Conservation (phyloP, 345 rosid species). For the Pistacia atlantica region DNA sequence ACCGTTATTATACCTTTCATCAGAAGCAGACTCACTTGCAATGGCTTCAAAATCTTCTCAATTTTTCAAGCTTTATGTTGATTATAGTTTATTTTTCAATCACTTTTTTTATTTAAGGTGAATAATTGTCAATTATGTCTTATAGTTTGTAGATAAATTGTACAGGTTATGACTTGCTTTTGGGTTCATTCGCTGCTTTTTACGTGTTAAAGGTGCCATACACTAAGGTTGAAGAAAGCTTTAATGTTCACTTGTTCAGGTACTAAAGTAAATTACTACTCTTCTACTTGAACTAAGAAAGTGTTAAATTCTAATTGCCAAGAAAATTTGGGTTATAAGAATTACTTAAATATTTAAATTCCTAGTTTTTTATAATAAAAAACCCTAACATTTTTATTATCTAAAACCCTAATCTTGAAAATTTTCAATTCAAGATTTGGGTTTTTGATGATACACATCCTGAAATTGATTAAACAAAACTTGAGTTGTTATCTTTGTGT, state of each 20-base stretch:
- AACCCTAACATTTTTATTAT: too few relatives aligned
- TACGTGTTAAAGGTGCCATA: constrained; percentile 75
- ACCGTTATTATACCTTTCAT: too few relatives aligned
- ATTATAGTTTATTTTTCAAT: neutral
- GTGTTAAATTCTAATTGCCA: neutral
- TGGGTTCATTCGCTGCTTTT: constrained; percentile 79
- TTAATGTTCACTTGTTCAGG: constrained; percentile 70
- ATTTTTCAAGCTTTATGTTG: constrained; percentile 50
- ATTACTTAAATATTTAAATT: neutral
- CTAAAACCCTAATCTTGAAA: too few relatives aligned
- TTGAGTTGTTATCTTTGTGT: neutral
- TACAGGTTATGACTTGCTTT: constrained; percentile 74
- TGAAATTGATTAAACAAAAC: too few relatives aligned
- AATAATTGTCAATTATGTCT: neutral
- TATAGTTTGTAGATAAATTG: neutral
- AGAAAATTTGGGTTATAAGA: neutral
- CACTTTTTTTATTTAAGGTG: too few relatives aligned
- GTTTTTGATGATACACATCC: too few relatives aligned
- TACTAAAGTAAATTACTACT: constrained; percentile 6
- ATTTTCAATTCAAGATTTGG: too few relatives aligned
- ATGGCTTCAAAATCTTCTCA: constrained; percentile 44
- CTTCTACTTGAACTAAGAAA: neutral
- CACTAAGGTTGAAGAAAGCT: constrained; percentile 99
- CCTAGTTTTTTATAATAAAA: neutral
- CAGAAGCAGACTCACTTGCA: neutral